Conservation (phyloP, 129 eudicot genomes). For the Logfia minima region DNA sequence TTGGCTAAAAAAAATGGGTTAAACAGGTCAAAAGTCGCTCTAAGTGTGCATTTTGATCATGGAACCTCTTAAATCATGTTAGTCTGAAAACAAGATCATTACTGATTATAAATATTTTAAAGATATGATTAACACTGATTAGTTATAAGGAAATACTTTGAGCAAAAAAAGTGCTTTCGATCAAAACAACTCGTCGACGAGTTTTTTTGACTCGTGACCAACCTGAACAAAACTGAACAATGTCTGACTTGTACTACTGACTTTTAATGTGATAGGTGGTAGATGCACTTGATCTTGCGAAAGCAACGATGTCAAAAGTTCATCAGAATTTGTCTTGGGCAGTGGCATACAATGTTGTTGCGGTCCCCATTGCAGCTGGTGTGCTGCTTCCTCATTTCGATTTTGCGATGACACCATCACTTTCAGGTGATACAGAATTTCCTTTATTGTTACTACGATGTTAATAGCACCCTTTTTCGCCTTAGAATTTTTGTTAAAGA, state of each 20-base stretch:
- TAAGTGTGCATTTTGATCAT: too few relatives aligned
- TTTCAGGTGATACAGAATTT: slow-evolving; percentile 56
- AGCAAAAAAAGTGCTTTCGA: background rate
- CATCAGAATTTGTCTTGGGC: slow-evolving; percentile 95
- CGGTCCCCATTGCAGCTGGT: slow-evolving; percentile 91
- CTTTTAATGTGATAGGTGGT: slow-evolving; percentile 54
- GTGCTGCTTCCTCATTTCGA: slow-evolving; percentile 79
- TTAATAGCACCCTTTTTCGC: background rate
- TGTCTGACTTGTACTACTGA: background rate
- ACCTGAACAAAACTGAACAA: too few relatives aligned
- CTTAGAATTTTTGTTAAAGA: background rate
- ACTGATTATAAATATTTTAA: too few relatives aligned
- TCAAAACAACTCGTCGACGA: background rate
- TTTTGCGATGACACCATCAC: slow-evolving; percentile 97
- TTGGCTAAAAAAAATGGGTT: too few relatives aligned
- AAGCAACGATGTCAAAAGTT: slow-evolving; percentile 88
- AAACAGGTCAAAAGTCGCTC: too few relatives aligned
- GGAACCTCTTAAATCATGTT: too few relatives aligned
- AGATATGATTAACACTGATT: too few relatives aligned
- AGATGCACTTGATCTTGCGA: slow-evolving; percentile 89
- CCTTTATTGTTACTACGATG: background rate
- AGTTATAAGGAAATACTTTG: background rate
- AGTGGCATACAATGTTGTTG: slow-evolving; percentile 82
- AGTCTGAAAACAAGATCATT: too few relatives aligned
- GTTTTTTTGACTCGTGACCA: background rate